Conservation (phyloP, 2,329 filamentous ascomycete genomes). For the Rhynchosporium agropyri region DNA sequence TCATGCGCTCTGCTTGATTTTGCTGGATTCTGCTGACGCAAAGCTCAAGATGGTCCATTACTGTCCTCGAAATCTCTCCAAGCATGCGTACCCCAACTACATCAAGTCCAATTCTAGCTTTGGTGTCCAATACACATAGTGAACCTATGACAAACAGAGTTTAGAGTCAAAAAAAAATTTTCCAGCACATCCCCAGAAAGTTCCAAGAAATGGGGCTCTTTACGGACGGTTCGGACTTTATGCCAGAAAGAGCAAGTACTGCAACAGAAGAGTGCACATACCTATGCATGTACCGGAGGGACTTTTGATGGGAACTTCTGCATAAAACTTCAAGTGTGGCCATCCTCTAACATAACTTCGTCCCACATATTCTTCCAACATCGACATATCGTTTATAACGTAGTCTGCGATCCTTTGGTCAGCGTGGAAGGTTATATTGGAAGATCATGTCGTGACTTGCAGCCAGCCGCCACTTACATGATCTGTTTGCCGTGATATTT, state of each 20-base stretch:
- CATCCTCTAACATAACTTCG: slow-evolving; percentile 29
- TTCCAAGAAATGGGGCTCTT: too few species aligned
- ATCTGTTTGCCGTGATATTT: neutral
- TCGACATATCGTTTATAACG: slow-evolving; percentile 33
- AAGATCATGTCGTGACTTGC: neutral
- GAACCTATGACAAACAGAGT: slow-evolving; percentile 46
- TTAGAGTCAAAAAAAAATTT: too few species aligned
- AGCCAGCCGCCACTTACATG: neutral
- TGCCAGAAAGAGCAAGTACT: too few species aligned
- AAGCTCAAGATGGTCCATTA: slow-evolving; percentile 63
- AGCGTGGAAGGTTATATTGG: neutral
- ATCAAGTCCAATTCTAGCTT: slow-evolving; percentile 54
- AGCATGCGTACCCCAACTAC: slow-evolving; percentile 53
- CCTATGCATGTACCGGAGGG: slow-evolving; percentile 47
- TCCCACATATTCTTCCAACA: slow-evolving; percentile 25
- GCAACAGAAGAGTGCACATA: too few species aligned
- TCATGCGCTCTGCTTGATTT: slow-evolving; percentile 2
- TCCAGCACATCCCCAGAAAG: too few species aligned
- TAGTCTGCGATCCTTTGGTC: slow-evolving; percentile 13
- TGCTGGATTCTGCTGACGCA: slow-evolving; percentile 1
- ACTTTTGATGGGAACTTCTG: slow-evolving; percentile 35
- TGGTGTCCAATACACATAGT: slow-evolving; percentile 60
- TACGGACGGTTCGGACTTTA: too few species aligned
- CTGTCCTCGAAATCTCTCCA: slow-evolving; percentile 55
- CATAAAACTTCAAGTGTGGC: slow-evolving; percentile 37